Evolutionary conservation across 441 rosid genomes (phyloP).

Genomic region (Brassica balearica): DNA sequence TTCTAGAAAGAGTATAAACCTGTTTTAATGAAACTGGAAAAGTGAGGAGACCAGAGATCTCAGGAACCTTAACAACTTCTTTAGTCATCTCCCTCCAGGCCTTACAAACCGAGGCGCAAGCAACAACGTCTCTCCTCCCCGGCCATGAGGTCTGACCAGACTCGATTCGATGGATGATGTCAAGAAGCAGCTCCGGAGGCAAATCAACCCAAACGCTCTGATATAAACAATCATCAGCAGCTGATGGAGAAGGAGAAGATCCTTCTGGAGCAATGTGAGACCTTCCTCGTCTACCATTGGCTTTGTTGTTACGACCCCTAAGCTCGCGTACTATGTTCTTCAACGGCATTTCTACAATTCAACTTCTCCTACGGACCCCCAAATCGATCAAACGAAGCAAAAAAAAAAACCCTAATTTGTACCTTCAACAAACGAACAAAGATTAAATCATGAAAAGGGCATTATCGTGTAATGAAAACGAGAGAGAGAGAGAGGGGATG

Average conservation of each 20-base stretch:
- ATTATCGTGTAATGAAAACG: conserved; percentile 17
- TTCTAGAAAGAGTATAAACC: conserved; percentile 45
- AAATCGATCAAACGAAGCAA: neutral
- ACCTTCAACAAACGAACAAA: conserved; percentile 5
- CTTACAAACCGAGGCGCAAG: conserved; percentile 83
- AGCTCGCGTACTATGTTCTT: conserved; percentile 66
- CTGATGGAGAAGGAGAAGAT: conserved; percentile 17
- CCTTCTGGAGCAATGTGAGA: conserved; percentile 64
- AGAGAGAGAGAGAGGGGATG: conserved; percentile 37
- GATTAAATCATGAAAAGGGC: conserved; percentile 29
- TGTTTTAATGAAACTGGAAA: conserved; percentile 85
- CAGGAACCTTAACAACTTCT: conserved; percentile 72
- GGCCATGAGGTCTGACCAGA: conserved; percentile 72
- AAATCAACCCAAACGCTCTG: conserved; percentile 75
- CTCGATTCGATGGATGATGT: conserved; percentile 73
- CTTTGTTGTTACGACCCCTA: conserved; percentile 40
- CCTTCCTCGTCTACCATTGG: conserved; percentile 7
- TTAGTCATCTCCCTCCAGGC: conserved; percentile 83
- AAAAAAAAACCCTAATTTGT: conserved; percentile 11
- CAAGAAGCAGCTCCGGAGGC: conserved; percentile 80
- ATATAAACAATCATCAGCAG: conserved; percentile 7
- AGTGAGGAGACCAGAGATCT: conserved; percentile 73
- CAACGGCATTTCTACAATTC: conserved; percentile 53
- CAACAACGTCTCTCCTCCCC: conserved; percentile 74
- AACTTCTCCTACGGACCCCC: neutral